Evolutionary conservation across 257 asterid species (phyloP).

Genomic region (Euphrasia confusa): DNA sequence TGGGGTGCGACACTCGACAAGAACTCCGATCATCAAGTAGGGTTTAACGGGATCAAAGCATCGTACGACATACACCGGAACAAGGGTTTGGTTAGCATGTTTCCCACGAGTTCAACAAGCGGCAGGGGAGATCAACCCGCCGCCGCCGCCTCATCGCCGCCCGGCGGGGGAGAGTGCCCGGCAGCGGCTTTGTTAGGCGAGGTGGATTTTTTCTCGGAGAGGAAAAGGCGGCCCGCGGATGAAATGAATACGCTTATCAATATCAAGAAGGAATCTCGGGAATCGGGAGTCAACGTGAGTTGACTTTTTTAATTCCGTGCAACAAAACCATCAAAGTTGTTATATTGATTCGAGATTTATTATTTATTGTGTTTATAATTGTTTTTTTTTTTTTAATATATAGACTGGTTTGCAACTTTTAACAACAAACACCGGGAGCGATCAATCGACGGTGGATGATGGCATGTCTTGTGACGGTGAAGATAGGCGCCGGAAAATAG

Average conservation of each 20-base stretch:
- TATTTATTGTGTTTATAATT: background rate
- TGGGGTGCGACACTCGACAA: constrained; percentile 50
- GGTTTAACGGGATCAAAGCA: background rate
- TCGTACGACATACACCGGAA: background rate
- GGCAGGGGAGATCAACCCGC: constrained; percentile 27
- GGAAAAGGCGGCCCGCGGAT: constrained; percentile 16
- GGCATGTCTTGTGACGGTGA: constrained; percentile 39
- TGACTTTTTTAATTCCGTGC: background rate
- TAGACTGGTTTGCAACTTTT: constrained; percentile 79
- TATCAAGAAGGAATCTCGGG: constrained; percentile 39
- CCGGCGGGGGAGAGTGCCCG: constrained; percentile 3
- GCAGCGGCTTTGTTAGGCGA: constrained; percentile 30
- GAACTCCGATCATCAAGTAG: constrained; percentile 36
- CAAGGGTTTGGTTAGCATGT: constrained; percentile 16
- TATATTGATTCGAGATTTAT: background rate
- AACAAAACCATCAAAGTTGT: background rate
- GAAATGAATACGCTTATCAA: constrained; percentile 26
- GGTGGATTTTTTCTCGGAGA: constrained; percentile 67
- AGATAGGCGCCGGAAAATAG: constrained; percentile 41
- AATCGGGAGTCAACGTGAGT: constrained; percentile 45
- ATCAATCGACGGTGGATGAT: constrained; percentile 64
- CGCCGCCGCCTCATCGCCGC: background rate
- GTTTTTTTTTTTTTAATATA: background rate
- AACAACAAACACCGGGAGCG: constrained; percentile 38
- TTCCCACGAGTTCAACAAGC: constrained; percentile 29